phyloP scores from a whole-genome alignment of 768 basidiomycete species.

The Lyophyllum decastes region DNA sequence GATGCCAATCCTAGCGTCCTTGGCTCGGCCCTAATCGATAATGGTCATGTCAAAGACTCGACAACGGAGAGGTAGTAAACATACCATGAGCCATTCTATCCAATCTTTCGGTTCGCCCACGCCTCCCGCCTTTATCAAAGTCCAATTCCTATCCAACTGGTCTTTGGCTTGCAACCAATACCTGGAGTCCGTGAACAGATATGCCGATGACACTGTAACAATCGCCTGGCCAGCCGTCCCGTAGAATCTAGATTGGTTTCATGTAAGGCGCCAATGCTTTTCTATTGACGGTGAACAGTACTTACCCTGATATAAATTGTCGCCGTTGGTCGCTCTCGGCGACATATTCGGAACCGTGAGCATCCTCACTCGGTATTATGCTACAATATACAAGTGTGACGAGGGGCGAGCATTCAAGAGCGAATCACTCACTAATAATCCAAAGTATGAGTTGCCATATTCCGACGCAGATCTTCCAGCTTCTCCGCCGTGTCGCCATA shows the following conservation, averaged over 20 bases:
- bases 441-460: constrained; percentile 67
- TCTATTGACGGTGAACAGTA: constrained; percentile 6
- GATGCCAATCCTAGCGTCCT: constrained; percentile 65
- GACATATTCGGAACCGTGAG: constrained; percentile 84
- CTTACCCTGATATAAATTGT: constrained; percentile 77
- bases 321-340: constrained; percentile 74
- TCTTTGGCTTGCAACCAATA: constrained; percentile 81
- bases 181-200: constrained; percentile 77
- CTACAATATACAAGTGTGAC: constrained; percentile 35
- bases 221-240: constrained; percentile 70
- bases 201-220: constrained; percentile 65
- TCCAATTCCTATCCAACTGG: constrained; percentile 77
- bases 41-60: background rate
- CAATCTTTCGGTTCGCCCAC: constrained; percentile 63
- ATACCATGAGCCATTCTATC: constrained; percentile 76
- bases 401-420: background rate
- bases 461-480: constrained; percentile 59
- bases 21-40: constrained; percentile 34
- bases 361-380: constrained; percentile 77
- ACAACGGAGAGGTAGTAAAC: constrained; percentile 2
- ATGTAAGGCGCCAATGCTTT: background rate
- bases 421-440: constrained; percentile 70
- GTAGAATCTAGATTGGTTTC: constrained; percentile 23
- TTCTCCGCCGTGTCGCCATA: constrained; percentile 60
- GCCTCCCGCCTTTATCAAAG: constrained; percentile 57